Evolutionary conservation across 2,329 filamentous ascomycete species (phyloP).

Genomic region (Talaromyces sp.): DNA sequence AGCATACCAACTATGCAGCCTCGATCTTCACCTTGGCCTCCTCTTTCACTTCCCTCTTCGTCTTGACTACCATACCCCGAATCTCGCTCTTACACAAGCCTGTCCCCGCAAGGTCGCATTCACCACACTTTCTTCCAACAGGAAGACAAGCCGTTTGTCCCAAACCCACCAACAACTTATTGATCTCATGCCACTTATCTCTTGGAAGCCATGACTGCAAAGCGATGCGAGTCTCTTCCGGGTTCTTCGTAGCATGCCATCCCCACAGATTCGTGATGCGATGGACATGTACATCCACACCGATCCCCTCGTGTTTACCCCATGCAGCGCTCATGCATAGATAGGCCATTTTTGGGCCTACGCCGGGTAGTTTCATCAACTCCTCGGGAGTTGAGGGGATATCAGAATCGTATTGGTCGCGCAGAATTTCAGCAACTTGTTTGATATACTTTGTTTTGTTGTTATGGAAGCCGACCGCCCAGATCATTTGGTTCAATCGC

Average conservation of each 20-base stretch:
- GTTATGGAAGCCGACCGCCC: conserved; percentile 88
- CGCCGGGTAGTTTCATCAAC: conserved; percentile 74
- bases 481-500: conserved; percentile 70
- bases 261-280: conserved; percentile 93
- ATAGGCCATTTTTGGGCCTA: conserved; percentile 94
- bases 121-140: conserved; percentile 75
- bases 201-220: conserved; percentile 80
- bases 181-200: conserved; percentile 90
- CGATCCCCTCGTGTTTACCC: conserved; percentile 72
- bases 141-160: conserved; percentile 85
- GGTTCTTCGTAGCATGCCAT: conserved; percentile 78
- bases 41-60: conserved; percentile 47
- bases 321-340: conserved; percentile 77
- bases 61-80: conserved; percentile 61
- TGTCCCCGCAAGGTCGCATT: conserved; percentile 74
- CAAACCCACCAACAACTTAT: conserved; percentile 81
- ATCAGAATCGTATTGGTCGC: conserved; percentile 68
- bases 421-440: conserved; percentile 68
- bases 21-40: conserved; percentile 14
- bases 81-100: conserved; percentile 76
- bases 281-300: conserved; percentile 93
- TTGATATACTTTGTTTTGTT: conserved; percentile 88
- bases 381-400: conserved; percentile 77
- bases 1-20: not conserved
- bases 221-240: conserved; percentile 75